phyloP scores from a whole-genome alignment of 805 yeast genomes.

The Brettanomyces anomalus region DNA sequence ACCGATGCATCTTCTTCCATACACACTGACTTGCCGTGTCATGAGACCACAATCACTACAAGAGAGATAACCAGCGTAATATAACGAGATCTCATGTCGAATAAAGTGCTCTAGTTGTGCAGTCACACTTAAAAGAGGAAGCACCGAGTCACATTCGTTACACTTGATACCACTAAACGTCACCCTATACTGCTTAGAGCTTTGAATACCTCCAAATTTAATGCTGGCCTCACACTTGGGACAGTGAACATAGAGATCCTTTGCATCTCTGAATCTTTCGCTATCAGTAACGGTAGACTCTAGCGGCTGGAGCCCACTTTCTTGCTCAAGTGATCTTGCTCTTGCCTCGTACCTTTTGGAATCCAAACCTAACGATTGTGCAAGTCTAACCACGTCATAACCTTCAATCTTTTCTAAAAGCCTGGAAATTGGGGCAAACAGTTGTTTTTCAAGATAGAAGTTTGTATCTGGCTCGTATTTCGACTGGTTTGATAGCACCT shows the following conservation, averaged over 20 bases:
- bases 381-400: conserved; percentile 69
- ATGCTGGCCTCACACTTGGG: conserved; percentile 47
- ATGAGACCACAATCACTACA: conserved; percentile 85
- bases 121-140: conserved; percentile 48
- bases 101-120: conserved; percentile 70
- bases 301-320: conserved; percentile 50
- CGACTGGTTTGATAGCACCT: conserved; percentile 45
- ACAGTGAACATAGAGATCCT: conserved; percentile 50
- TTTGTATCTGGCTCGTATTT: conserved; percentile 60
- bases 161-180: conserved; percentile 69
- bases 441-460: conserved; percentile 80
- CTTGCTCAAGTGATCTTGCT: conserved; percentile 30
- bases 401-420: conserved; percentile 81
- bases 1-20: conserved; percentile 79
- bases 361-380: conserved; percentile 72
- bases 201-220: conserved; percentile 65
- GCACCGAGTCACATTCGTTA: conserved; percentile 41
- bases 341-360: conserved; percentile 47
- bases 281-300: conserved; percentile 75
- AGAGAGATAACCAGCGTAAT: conserved; percentile 77
- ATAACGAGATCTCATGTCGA: conserved; percentile 58
- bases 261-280: conserved; percentile 69
- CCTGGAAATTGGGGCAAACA: conserved; percentile 85
- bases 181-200: conserved; percentile 51
- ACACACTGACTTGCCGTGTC: conserved; percentile 82